These are phyloP conservation scores for Syzygium aqueum DNA, from an alignment of 345 rosid species.

Conservation along the genomic window DNA sequence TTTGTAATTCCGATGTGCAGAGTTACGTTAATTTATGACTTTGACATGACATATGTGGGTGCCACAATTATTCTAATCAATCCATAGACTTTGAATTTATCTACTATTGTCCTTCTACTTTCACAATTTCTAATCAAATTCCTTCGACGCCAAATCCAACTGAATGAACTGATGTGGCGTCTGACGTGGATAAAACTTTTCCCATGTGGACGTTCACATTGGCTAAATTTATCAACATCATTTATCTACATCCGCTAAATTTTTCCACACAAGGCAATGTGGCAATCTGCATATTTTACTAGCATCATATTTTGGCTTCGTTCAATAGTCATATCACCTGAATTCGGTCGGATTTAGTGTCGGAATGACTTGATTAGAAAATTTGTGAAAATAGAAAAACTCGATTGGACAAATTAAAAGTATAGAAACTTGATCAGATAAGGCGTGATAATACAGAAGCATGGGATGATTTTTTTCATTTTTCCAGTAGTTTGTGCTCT, in stretches of 20 bases:
- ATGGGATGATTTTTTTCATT: neutral
- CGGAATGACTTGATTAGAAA: neutral
- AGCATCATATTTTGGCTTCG: neutral
- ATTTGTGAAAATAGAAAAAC: neutral
- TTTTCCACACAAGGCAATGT: neutral
- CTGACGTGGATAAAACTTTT: neutral
- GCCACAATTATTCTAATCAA: neutral
- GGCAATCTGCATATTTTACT: neutral
- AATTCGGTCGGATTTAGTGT: neutral
- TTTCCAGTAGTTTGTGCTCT: neutral
- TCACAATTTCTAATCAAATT: neutral
- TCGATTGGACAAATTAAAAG: neutral
- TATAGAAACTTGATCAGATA: neutral
- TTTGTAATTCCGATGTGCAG: fast-evolving
- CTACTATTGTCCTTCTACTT: neutral
- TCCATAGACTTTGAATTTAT: neutral
- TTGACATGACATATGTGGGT: neutral
- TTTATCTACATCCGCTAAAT: neutral
- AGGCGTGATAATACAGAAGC: fast-evolving
- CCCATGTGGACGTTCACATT: neutral
- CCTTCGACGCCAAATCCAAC: neutral
- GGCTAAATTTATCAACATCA: neutral
- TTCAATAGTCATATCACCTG: neutral
- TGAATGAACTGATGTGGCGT: neutral
- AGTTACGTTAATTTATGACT: neutral